Conservation (phyloP, 2,329 filamentous ascomycete species). For the Aureobasidium sp. region DNA sequence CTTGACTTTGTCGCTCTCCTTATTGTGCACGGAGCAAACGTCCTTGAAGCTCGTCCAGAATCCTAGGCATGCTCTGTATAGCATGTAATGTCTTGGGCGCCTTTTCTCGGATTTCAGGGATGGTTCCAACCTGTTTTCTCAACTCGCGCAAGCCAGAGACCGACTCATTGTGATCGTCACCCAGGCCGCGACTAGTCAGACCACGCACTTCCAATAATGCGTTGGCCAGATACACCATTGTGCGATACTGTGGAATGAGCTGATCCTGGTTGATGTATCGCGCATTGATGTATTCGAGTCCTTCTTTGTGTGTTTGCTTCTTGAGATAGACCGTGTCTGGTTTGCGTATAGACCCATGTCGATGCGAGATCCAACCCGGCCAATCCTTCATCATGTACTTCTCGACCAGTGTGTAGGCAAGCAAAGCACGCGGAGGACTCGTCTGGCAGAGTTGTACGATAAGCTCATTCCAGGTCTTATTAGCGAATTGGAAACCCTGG, state of each 20-base stretch:
- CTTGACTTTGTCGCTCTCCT: not conserved
- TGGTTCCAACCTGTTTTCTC: conserved; percentile 24
- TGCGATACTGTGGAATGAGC: conserved; percentile 37
- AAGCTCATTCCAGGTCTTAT: conserved; percentile 72
- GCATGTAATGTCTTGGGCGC: conserved; percentile 35
- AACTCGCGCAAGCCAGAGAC: conserved; percentile 22
- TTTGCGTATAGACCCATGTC: conserved; percentile 16
- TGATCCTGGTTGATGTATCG: conserved; percentile 22
- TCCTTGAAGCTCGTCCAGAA: conserved; percentile 23
- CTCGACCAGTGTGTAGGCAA: conserved; percentile 72
- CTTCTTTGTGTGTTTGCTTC: conserved; percentile 20
- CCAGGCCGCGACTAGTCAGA: conserved; percentile 28
- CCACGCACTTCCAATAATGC: conserved; percentile 30
- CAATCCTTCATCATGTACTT: conserved; percentile 69
- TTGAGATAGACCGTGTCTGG: conserved; percentile 23
- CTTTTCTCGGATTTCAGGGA: conserved; percentile 26
- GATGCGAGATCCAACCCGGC: conserved; percentile 56
- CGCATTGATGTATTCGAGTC: conserved; percentile 25
- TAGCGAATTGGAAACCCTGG: conserved; percentile 67
- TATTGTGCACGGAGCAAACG: not conserved
- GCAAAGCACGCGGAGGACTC: conserved; percentile 40
- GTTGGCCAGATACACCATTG: conserved; percentile 36
- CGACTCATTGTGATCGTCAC: conserved; percentile 23
- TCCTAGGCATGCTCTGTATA: conserved; percentile 39
- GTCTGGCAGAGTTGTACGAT: conserved; percentile 57